Conservation (phyloP, 257 asterid genomes). For the Coffea canephora region DNA sequence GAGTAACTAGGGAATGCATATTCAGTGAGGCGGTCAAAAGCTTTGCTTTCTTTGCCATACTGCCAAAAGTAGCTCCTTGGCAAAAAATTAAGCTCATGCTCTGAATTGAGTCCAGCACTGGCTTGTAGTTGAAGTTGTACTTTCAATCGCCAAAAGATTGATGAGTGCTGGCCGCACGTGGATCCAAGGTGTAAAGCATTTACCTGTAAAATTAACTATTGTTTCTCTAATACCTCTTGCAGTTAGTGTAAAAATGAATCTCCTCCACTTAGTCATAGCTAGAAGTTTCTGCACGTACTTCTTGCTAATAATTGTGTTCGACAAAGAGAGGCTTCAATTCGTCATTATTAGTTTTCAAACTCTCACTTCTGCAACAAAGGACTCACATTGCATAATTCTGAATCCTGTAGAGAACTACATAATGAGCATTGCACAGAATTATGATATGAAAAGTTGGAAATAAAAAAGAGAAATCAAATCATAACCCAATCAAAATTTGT, state of each 20-base stretch:
- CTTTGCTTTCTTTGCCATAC: not conserved
- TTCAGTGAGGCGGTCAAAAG: slow-evolving; percentile 18
- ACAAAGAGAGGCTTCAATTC: not conserved
- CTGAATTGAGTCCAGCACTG: not conserved
- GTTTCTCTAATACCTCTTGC: not conserved
- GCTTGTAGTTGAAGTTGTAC: not conserved
- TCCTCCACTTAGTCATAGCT: not conserved
- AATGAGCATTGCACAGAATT: slow-evolving; percentile 5
- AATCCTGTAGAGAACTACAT: slow-evolving; percentile 6
- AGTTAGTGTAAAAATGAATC: not conserved
- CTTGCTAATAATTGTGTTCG: slow-evolving; percentile 6
- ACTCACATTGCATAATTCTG: slow-evolving; percentile 4
- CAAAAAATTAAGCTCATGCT: not conserved
- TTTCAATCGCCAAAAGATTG: not conserved
- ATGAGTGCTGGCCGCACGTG: not conserved
- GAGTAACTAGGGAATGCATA: not conserved
- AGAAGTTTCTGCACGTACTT: not conserved
- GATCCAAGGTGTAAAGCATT: slow-evolving; percentile 1
- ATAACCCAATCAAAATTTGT: slow-evolving; percentile 25
- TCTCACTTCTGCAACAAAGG: slow-evolving; percentile 4
- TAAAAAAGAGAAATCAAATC: not conserved
- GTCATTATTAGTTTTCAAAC: not conserved
- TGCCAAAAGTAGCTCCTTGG: slow-evolving; percentile 14
- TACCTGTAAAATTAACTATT: not conserved
- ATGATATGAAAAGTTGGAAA: not conserved